Conservation (phyloP, 495 filamentous ascomycete genomes). For the Tuber borchii region DNA sequence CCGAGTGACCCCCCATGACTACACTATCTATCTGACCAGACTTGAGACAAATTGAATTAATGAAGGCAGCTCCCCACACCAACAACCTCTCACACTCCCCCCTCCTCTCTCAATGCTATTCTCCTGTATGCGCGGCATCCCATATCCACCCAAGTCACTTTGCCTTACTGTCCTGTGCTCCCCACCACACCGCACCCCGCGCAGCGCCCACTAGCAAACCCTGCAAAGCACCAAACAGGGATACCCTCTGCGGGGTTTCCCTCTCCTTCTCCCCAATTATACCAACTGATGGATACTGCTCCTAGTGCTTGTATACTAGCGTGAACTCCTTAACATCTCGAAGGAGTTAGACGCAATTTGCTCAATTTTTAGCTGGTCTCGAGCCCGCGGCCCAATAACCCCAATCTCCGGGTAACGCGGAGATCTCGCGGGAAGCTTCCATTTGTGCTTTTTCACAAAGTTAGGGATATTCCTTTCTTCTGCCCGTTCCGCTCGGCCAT, state of each 20-base stretch:
- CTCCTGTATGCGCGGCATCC: neutral
- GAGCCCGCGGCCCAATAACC: too few species aligned
- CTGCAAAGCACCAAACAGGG: neutral
- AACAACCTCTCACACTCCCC: neutral
- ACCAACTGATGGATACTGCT: neutral
- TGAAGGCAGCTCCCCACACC: neutral
- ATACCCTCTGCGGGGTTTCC: neutral
- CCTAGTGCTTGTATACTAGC: too few species aligned
- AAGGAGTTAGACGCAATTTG: neutral
- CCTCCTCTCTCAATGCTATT: neutral
- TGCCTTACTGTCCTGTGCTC: too few species aligned
- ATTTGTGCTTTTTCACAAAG: neutral
- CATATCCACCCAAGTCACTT: neutral
- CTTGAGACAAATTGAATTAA: neutral
- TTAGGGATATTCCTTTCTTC: neutral
- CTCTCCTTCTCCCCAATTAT: neutral
- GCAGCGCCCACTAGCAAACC: neutral
- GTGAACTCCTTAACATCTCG: neutral
- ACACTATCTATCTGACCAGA: neutral
- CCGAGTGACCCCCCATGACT: neutral
- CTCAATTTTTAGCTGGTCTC: too few species aligned
- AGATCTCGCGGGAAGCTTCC: neutral
- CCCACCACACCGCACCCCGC: neutral
- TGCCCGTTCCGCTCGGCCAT: neutral
- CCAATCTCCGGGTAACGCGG: neutral